phyloP scores from a whole-genome alignment of 805 yeast genomes.

The Candida tallmaniae region DNA sequence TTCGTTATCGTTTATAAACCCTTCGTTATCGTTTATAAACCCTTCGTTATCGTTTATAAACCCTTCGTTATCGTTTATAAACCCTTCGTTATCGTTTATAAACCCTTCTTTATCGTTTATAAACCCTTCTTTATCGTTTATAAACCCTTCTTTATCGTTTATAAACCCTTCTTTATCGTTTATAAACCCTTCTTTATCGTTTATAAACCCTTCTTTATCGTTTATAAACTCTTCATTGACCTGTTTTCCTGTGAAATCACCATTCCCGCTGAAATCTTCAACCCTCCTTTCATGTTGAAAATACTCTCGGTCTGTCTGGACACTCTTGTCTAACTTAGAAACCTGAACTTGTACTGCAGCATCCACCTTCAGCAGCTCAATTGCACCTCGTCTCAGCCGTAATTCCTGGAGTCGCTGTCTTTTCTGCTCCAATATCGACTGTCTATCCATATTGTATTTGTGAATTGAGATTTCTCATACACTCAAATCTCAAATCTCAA shows the following conservation, averaged over 20 bases:
- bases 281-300: no score
- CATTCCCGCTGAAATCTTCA: no score
- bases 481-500: background rate
- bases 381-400: slow-evolving; percentile 16
- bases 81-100: no score
- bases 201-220: slow-evolving; percentile 4
- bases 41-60: no score
- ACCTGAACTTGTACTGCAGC: slow-evolving; percentile 1
- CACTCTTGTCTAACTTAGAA: background rate
- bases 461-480: no score
- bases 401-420: slow-evolving; percentile 30
- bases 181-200: background rate
- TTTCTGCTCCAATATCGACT: slow-evolving; percentile 35
- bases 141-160: no score
- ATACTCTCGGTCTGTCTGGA: slow-evolving; percentile 1
- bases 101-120: no score
- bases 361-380: slow-evolving; percentile 10
- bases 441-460: slow-evolving; percentile 35
- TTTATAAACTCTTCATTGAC: background rate
- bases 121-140: no score
- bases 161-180: slow-evolving; percentile 4
- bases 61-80: no score
- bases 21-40: no score
- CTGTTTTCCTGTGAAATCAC: background rate
- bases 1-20: no score